Evolutionary conservation across 2,329 filamentous ascomycete genomes (phyloP), one percentile per base, ranked within the genome.

Genomic region (Cyphellophora europaea): DNA sequence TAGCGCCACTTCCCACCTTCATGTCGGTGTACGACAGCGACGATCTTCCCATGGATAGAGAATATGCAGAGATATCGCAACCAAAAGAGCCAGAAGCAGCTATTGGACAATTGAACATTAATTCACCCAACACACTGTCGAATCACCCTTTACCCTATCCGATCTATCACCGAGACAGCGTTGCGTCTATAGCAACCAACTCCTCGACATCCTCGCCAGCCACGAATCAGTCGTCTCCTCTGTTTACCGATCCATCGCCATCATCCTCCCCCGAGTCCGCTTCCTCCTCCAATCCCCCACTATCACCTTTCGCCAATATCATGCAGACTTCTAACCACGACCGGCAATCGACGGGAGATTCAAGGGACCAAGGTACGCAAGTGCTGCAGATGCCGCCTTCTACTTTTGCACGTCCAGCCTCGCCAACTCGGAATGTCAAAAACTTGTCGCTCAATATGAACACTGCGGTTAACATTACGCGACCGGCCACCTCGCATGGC

Each of bases 151-250:
- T 32, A 18, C 30, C 30, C 8, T 19, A 18, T 8, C 15, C 30
- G 12, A 32, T 32, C 17, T 19, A 57, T n/a, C 59, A 62, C 33
- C 61, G 62, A 18, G 53, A 57, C 44, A 66, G 61, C 45, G 49
- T 64, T 25, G 64, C 61, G 8, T 62, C 61, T 6, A 53, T 57
- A 34, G 54, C 54, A n/a, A 84, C 82, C 11, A 85, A 84, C 45
- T 96, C 91, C 2, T 84, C 84, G 27, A 88, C 94, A 53, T 94
- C 89, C 14, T 96, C 89, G 6, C 91, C 91, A 2, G 96, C 89
- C 5, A 95, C 88, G 3, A 94, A 89, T 2, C 74, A 91, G 32
- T 94, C 87, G 5, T 93, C 88, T 4, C 89, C 86, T 6, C 84
- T 86, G 18, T 71, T 91, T 32, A 88, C 88, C 18, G 89, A 96